Base-by-base conservation (phyloP, 2,329 filamentous ascomycete species). In the Sporothrix globosa region DNA sequence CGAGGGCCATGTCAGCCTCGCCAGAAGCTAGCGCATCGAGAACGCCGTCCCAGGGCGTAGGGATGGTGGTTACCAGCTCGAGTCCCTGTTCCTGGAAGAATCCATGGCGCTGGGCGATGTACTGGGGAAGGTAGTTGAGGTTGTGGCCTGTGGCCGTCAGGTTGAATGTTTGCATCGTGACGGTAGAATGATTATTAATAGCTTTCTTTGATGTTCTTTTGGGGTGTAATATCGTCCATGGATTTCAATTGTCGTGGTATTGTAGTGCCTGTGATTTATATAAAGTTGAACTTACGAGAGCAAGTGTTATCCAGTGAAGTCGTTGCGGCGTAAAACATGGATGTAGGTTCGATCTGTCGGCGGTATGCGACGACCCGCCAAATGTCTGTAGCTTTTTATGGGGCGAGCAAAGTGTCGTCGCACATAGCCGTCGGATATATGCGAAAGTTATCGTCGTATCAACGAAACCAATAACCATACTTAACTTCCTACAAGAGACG, bases 51-150 rank as follows among this genome's bases (percentile, higher is more conserved):
- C 76, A 77, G n/a, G 76, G 76, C 6, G 44, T 71, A 21, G 76
- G 76, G 27, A 78, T 74, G 17, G 68, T 75, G 13, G 76, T 75
- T 19, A 71, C 74, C 21, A 77, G 72, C 27, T 77, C 75, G 52
- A 78, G 74, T 4, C 76, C 76, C 73, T 77, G 76, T 19, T 76
- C 75, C 46, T 69, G 54, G 74, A 78, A 77, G 71, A 77, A 77
- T n/a, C 76, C 76, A 70, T 77, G 76, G 11, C 76, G 72, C 56
- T 72, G 73, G 4, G 76, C 76, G 67, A 77, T 78, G 72, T 77
- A 77, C 66, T 78, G 75, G 1, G 77, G 77, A 21, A 77, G 75
- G 63, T 78, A 77, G 70, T 77, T 77, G 67, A 78, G 71, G 54
- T 73, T 77, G 74, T 76, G 73, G 67, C 76, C 76, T 2, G 76